Evolutionary conservation across 805 yeast genomes (phyloP), one percentile per base, ranked within the genome.

Genomic region (Pichia deserticola): DNA sequence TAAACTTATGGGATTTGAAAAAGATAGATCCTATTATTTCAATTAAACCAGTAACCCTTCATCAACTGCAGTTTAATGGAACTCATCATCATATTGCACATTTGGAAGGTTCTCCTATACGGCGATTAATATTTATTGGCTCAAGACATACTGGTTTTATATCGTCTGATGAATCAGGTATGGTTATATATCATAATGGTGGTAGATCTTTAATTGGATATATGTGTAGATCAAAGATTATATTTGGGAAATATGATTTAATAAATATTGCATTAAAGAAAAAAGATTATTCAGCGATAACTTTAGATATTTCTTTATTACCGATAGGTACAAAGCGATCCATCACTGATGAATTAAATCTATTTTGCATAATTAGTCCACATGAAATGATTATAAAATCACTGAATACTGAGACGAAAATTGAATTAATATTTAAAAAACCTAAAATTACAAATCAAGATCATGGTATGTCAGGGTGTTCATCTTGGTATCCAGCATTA

Each of bases 1-100:
- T 90, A 3, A 67, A 74, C 32, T 56, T 86, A 2, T 92, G 96
- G 95, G 82, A 86, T 53, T 56, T 84, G 30, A 55, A 61, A 12
- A 64, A 61, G 33, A 64, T 62, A 28, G 49, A 45, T 9, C 71
- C 70, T 7, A 45, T 57, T n/a, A 44, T 69, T 37, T 57, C 57
- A 38, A 60, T 68, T 9, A 50, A 60, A 4, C 70, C 74, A 3
- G 55, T 64, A 7, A 56, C 63, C 0, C 55, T 55, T 28, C 53
- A 53, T 12, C 63, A 63, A 33, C 44, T 56, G 4, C 47, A 51
- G 27, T 46, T 42, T 29, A 47, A 53, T 48, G 47, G 66, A 9
- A 51, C 57, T 6, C 49, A 60, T 48, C 36, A 48, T 39, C 52
- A 55, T 53, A 54, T 57, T 28, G 63, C 63, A 13, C 82, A 77